A percentile compares a stretch with the other conserved stretches of the same genome.
phyloP scores from a whole-genome alignment of 1,139 yeast species.

The Hyphopichia burtonii region DNA sequence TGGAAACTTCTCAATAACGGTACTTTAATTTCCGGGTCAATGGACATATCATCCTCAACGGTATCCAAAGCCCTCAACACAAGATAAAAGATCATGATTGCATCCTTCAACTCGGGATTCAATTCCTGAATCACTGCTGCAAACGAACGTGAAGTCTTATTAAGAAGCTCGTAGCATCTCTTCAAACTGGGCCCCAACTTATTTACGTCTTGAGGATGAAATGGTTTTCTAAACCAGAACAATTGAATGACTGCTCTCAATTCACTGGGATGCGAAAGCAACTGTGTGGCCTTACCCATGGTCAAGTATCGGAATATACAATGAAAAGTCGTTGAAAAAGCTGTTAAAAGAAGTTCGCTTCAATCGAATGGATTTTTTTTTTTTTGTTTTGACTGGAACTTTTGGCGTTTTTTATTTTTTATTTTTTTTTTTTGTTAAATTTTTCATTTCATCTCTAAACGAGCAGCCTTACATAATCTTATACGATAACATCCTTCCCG shows the following conservation, averaged over 20 bases:
- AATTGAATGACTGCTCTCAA: slow-evolving; percentile 65
- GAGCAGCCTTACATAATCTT: background rate
- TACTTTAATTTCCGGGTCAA: slow-evolving; percentile 67
- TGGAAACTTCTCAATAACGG: slow-evolving; percentile 73
- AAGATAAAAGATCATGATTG: slow-evolving; percentile 79
- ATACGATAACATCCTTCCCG: background rate
- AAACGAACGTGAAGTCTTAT: slow-evolving; percentile 81
- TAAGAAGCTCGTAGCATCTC: slow-evolving; percentile 69
- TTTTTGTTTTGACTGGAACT: background rate
- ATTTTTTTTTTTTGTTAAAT: background rate
- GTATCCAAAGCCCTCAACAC: slow-evolving; percentile 92
- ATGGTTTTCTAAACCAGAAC: slow-evolving; percentile 52
- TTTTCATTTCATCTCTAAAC: background rate
- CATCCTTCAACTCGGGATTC: slow-evolving; percentile 84
- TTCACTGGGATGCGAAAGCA: slow-evolving; percentile 71
- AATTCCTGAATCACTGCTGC: slow-evolving; percentile 89
- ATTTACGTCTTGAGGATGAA: slow-evolving; percentile 50
- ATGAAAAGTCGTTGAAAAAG: no score
- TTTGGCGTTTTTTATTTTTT: no score
- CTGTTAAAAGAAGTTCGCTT: background rate
- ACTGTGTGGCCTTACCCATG: slow-evolving; percentile 69
- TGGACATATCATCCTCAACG: slow-evolving; percentile 93
- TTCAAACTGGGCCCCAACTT: slow-evolving; percentile 47
- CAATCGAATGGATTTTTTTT: background rate
- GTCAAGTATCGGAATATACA: background rate